Conservation (phyloP, 169 alveolate genomes). For the Plasmodium coatneyi region DNA sequence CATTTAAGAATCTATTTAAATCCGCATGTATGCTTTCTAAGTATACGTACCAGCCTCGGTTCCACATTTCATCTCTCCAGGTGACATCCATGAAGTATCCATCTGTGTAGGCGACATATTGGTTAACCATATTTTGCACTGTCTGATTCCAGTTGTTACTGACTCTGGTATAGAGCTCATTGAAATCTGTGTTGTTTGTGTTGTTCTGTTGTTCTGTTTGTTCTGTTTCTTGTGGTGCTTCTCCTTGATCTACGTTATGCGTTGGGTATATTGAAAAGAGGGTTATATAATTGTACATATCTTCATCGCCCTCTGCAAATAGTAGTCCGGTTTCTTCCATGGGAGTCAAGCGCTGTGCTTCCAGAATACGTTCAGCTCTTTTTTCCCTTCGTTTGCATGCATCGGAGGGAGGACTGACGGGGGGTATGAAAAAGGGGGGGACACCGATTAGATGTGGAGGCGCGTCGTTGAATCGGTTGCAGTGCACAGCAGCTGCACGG, state of each 20-base stretch:
- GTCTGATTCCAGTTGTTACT: not conserved
- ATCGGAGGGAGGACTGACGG: not conserved
- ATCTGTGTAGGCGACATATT: not conserved
- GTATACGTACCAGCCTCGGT: not conserved
- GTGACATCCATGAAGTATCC: not conserved
- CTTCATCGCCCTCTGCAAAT: not conserved
- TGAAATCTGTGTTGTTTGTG: not conserved
- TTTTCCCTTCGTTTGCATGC: not conserved
- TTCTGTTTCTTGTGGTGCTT: not conserved
- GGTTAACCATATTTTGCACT: not conserved
- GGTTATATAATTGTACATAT: not conserved
- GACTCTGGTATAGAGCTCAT: not conserved
- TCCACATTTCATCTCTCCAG: slow-evolving; percentile 40
- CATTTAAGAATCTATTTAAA: not conserved
- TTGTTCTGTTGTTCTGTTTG: not conserved
- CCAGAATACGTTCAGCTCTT: not conserved
- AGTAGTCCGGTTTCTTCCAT: not conserved
- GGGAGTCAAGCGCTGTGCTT: not conserved
- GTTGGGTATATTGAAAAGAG: not conserved
- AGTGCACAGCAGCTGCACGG: too few species aligned
- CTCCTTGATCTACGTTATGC: too few species aligned
- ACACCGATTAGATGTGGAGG: not conserved
- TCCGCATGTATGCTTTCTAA: slow-evolving; percentile 10
- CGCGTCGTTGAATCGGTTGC: not conserved
- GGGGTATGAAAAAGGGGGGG: not conserved